These are phyloP conservation scores for Liriodendron chinense DNA, from an alignment of 164 flowering plant genomes.

Conservation along the genomic window DNA sequence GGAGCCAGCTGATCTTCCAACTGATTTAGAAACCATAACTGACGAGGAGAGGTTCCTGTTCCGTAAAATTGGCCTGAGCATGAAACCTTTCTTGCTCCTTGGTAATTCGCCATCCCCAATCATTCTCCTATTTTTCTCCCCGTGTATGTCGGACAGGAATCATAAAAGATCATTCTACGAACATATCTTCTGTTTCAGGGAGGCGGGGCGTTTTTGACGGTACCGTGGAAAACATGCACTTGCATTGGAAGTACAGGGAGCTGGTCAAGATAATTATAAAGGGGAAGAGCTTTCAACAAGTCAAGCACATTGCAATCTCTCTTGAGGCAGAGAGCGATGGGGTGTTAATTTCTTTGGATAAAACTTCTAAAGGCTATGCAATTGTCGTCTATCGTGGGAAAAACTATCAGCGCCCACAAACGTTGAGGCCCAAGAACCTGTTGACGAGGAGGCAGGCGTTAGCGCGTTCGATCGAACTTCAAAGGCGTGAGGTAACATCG, in stretches of 20 bases:
- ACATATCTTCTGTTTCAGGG: constrained; percentile 41
- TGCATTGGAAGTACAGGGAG: constrained; percentile 90
- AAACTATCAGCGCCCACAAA: constrained; percentile 63
- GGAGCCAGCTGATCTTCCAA: constrained; percentile 67
- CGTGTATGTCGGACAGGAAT: neutral
- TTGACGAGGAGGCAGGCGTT: constrained; percentile 67
- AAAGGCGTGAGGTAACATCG: constrained; percentile 71
- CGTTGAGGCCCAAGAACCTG: constrained; percentile 63
- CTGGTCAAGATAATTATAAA: constrained; percentile 80
- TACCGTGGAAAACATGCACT: constrained; percentile 84
- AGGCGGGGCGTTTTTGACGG: constrained; percentile 81
- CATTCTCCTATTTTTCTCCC: neutral
- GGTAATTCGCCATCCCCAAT: constrained; percentile 43
- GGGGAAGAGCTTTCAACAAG: constrained; percentile 55
- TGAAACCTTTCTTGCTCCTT: constrained; percentile 77
- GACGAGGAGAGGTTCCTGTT: constrained; percentile 85
- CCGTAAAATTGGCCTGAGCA: constrained; percentile 85
- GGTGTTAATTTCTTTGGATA: constrained; percentile 73
- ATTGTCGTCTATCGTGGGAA: constrained; percentile 87
- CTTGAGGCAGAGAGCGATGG: constrained; percentile 98
- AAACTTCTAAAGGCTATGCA: constrained; percentile 75
- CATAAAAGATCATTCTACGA: neutral
- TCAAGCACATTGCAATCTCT: constrained; percentile 76
- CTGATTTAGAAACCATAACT: constrained; percentile 76
- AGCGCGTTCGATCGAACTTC: constrained; percentile 80